A percentile compares a stretch with the other conserved stretches of the same genome.
phyloP scores from a whole-genome alignment of 2,329 filamentous ascomycete species.

The Drechslera avenae region DNA sequence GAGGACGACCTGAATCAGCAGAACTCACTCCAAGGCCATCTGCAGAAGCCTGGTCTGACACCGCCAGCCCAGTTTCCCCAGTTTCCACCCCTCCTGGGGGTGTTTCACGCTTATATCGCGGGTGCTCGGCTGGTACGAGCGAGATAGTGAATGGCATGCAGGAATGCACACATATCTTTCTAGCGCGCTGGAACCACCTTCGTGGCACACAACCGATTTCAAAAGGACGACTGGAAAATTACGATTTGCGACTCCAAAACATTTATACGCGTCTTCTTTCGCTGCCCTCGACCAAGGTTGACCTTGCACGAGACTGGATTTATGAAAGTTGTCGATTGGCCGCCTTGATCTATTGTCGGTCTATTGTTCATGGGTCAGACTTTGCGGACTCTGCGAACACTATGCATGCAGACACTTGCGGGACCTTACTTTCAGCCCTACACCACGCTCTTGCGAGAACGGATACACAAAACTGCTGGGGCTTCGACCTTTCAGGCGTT shows the following conservation, averaged over 20 bases:
- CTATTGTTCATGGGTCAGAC: slow-evolving; percentile 34
- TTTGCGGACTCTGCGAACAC: slow-evolving; percentile 30
- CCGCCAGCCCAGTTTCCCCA: slow-evolving; percentile 27
- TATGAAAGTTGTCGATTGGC: slow-evolving; percentile 42
- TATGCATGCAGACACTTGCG: slow-evolving; percentile 19
- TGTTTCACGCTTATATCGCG: slow-evolving; percentile 18
- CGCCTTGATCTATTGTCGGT: slow-evolving; percentile 39
- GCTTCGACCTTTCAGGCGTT: slow-evolving; percentile 29
- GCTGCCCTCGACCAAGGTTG: slow-evolving; percentile 18
- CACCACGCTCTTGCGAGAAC: slow-evolving; percentile 33
- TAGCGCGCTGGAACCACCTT: slow-evolving; percentile 25
- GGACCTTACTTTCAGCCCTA: slow-evolving; percentile 30
- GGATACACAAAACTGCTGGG: slow-evolving; percentile 31
- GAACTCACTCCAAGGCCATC: slow-evolving; percentile 19
- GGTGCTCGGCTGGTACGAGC: slow-evolving; percentile 28
- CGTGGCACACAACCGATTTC: slow-evolving; percentile 9
- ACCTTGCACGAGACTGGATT: slow-evolving; percentile 32
- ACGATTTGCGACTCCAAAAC: slow-evolving; percentile 31
- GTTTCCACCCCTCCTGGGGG: slow-evolving; percentile 27
- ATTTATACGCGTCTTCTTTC: slow-evolving; percentile 30
- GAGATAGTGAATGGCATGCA: slow-evolving; percentile 37
- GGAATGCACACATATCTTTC: slow-evolving; percentile 27
- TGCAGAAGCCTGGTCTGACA: slow-evolving; percentile 4
- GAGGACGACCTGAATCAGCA: slow-evolving; percentile 26
- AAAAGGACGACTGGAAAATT: slow-evolving; percentile 19